Conservation (phyloP, 148 eudicot species). For the Euryodendron excelsum region DNA sequence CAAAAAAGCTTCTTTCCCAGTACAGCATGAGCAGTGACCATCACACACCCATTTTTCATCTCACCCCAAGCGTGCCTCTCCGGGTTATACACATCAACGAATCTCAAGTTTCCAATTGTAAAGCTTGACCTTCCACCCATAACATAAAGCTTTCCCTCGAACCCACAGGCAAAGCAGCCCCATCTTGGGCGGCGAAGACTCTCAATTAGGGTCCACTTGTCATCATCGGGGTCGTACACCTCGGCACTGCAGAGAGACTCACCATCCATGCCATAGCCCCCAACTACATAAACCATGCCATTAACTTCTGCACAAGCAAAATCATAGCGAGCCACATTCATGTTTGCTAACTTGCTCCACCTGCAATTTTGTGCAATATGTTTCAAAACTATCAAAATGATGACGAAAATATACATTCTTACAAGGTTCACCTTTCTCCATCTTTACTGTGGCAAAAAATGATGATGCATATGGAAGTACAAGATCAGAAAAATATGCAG, state of each 20-base stretch:
- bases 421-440: neutral
- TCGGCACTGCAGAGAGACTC: conserved; percentile 80
- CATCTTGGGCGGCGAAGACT: conserved; percentile 76
- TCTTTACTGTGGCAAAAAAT: neutral
- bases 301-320: conserved; percentile 87
- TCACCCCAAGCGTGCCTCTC: conserved; percentile 57
- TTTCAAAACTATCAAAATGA: neutral
- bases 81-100: conserved; percentile 68
- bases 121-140: conserved; percentile 97
- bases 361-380: conserved; percentile 37
- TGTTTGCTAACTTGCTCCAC: conserved; percentile 75
- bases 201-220: conserved; percentile 72
- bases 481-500: neutral
- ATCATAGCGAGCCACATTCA: conserved; percentile 83
- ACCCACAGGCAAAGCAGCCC: conserved; percentile 84
- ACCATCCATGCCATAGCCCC: conserved; percentile 71
- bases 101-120: conserved; percentile 86
- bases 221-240: conserved; percentile 67
- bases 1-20: conserved; percentile 70
- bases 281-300: conserved; percentile 72
- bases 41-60: conserved; percentile 93
- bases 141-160: conserved; percentile 78
- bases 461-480: neutral
- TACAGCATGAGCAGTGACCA: conserved; percentile 91
- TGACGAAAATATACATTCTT: neutral